These are phyloP conservation scores for Dioscorea cayenensis DNA, from an alignment of 116 monocot species.

Conservation along the genomic window DNA sequence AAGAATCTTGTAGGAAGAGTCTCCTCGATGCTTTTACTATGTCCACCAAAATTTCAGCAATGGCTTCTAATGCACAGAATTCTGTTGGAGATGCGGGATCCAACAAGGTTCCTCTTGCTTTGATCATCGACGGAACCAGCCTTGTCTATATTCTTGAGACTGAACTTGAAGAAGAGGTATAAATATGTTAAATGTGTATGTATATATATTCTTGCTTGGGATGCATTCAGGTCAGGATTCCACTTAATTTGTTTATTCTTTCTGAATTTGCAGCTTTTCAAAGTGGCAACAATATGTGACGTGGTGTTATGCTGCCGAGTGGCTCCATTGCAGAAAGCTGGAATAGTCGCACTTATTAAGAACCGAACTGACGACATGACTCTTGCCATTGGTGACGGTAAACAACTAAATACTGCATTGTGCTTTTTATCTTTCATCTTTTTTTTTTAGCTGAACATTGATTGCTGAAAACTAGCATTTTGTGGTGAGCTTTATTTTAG, in stretches of 20 bases:
- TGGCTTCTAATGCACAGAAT: constrained; percentile 17
- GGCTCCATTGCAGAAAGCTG: constrained; percentile 96
- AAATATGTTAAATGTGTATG: neutral
- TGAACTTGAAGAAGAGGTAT: constrained; percentile 80
- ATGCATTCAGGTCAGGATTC: too few relatives aligned
- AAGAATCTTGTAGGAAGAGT: constrained; percentile 59
- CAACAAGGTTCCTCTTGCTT: constrained; percentile 31
- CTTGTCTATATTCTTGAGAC: constrained; percentile 91
- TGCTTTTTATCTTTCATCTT: neutral
- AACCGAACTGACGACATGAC: constrained; percentile 95
- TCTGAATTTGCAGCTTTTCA: constrained; percentile 51
- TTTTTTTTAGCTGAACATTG: neutral
- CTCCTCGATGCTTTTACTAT: constrained; percentile 57
- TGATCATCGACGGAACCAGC: constrained; percentile 94
- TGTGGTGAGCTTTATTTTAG: neutral
- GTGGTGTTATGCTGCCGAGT: constrained; percentile 95
- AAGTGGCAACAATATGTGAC: constrained; percentile 68
- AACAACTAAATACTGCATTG: neutral
- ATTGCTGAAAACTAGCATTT: too few relatives aligned
- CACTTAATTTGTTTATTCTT: neutral
- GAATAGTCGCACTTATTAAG: constrained; percentile 92
- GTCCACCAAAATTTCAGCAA: constrained; percentile 26
- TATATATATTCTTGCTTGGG: neutral
- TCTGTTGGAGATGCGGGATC: neutral
- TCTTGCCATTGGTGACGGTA: constrained; percentile 99